Evolutionary conservation across 768 basidiomycete genomes (phyloP).

Genomic region (Russula olivacea): DNA sequence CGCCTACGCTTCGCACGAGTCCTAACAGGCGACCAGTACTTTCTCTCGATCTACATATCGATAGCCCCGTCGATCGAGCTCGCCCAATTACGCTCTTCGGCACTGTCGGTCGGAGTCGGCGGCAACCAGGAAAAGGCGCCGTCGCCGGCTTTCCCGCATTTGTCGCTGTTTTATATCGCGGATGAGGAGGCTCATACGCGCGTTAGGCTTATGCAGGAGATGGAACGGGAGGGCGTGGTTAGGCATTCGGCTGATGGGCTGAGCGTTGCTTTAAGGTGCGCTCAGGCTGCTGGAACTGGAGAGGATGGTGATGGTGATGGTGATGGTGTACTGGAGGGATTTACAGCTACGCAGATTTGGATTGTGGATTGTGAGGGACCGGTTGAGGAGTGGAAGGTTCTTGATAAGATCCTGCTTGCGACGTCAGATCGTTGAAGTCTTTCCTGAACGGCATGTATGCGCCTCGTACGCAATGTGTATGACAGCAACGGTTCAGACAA

Average conservation of each 20-base stretch:
- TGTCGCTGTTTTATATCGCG: constrained; percentile 68
- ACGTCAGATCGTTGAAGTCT: neutral
- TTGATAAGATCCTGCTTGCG: constrained; percentile 34
- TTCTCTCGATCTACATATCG: constrained; percentile 61
- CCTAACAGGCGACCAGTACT: constrained; percentile 56
- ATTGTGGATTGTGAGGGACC: constrained; percentile 53
- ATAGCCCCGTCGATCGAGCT: constrained; percentile 45
- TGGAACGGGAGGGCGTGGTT: constrained; percentile 38
- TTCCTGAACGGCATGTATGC: neutral
- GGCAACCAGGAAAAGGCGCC: no score
- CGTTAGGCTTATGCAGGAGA: constrained; percentile 39
- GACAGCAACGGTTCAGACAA: neutral
- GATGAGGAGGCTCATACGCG: constrained; percentile 61
- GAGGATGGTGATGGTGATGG: neutral
- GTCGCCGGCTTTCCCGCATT: constrained; percentile 61
- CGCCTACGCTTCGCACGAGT: constrained; percentile 47
- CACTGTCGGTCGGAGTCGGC: no score
- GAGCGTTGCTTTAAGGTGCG: constrained; percentile 35
- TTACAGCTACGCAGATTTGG: constrained; percentile 51
- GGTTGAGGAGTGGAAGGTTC: constrained; percentile 51
- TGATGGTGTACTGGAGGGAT: constrained; percentile 32
- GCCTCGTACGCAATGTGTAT: no score
- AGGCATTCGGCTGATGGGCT: constrained; percentile 19
- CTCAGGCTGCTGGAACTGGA: neutral
- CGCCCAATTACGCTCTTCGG: constrained; percentile 40